Evolutionary conservation across 371 early-diverging fungal genomes (phyloP).

Genomic region (Syncephalastrum sp.): DNA sequence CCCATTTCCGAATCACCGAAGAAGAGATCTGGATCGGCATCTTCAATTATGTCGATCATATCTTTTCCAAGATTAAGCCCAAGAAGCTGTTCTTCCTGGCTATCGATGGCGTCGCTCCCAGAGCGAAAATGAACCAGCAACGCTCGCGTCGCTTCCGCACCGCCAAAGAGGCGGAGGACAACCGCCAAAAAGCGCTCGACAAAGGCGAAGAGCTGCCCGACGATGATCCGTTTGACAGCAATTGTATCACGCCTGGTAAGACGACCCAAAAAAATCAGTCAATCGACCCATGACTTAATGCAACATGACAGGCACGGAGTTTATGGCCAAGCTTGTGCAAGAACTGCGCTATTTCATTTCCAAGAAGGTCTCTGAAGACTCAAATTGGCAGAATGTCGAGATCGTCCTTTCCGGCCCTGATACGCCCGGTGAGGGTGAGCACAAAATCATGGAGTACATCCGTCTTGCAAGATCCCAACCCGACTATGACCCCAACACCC

Average conservation of each 20-base stretch:
- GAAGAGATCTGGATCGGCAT: conserved; percentile 94
- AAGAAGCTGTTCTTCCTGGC: conserved; percentile 96
- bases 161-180: conserved; percentile 83
- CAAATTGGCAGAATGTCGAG: conserved; percentile 85
- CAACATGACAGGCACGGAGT: conserved; percentile 76
- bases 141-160: conserved; percentile 96
- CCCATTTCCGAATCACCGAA: conserved; percentile 76
- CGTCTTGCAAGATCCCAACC: conserved; percentile 81
- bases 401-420: conserved; percentile 95
- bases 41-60: conserved; percentile 94
- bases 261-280: not conserved
- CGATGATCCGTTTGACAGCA: conserved; percentile 91
- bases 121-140: conserved; percentile 99
- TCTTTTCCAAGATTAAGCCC: conserved; percentile 92
- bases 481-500: conserved; percentile 79
- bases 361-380: conserved; percentile 88
- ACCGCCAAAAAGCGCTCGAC: conserved; percentile 53
- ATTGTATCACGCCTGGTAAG: conserved; percentile 98
- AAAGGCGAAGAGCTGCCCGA: conserved; percentile 72
- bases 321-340: conserved; percentile 92
- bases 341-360: conserved; percentile 89
- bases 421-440: conserved; percentile 99
- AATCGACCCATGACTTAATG: not conserved
- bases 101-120: conserved; percentile 97
- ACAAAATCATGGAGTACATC: conserved; percentile 99